Base-by-base conservation (phyloP, 495 filamentous ascomycete species). In the Neohortaea acidophila region DNA sequence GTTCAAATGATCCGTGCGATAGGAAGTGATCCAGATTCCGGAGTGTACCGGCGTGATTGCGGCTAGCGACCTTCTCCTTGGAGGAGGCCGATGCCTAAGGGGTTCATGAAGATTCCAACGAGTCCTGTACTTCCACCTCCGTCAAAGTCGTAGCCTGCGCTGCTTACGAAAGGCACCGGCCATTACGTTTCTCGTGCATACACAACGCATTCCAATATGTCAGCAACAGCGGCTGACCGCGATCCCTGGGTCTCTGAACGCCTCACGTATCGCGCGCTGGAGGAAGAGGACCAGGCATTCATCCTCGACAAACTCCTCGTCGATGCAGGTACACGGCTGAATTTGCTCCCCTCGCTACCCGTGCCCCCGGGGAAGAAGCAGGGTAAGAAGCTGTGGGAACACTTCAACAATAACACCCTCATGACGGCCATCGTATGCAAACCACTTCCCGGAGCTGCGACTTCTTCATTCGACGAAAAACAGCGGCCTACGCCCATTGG, bases 241-340 rank as follows among this genome's bases (percentile, higher is more conserved):
- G 24, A n/a, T 10, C 21, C 36, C 2, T 39, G 22, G 23, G 49
- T 33, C 21, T 59, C 56, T 10, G 34, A 49, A 18, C 51, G 58
- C 21, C 54, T 65, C 7, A 24, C 59, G 15, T 61, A 60, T 44
- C 55, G 55, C 17, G 53, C 59, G 14, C 41, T 59, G 7, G 53
- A 61, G 33, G 51, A 58, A 11, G 41, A 45, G 9, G 60, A 63
- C 36, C 45, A 56, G n/a, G 28, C 26, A 9, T 57, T 55, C 34
- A n/a, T n/a, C n/a, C 38, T 63, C 15, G 41, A 45, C 30, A 14
- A 4, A 2, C 29, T 14, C 9, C 45, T 39, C 30, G 51, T 51
- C 4, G 48, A 44, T 15, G 38, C 48, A 11, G 43, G 50, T 19
- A 47, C 47, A 3, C 51, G 51, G 4, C 11, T 13, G 27, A 21